phyloP scores from a whole-genome alignment of 2,329 filamentous ascomycete genomes.

The Thyridium curvatum region DNA sequence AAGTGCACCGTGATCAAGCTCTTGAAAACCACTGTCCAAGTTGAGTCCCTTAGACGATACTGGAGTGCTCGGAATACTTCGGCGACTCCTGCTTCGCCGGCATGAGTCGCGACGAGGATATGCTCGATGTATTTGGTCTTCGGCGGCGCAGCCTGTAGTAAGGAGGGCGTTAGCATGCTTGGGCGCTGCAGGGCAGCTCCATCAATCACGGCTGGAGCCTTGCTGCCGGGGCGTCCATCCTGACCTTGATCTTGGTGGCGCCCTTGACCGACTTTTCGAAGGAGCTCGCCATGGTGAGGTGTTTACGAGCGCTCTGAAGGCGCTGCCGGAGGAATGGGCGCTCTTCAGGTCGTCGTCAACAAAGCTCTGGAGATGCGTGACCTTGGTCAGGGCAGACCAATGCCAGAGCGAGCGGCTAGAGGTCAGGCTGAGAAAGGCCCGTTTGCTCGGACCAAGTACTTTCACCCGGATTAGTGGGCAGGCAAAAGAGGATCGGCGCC shows the following conservation, averaged over 20 bases:
- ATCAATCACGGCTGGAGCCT: too few species aligned
- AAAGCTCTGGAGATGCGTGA: too few species aligned
- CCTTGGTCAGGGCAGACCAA: too few species aligned
- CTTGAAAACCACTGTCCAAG: slow-evolving; percentile 99
- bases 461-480: too few species aligned
- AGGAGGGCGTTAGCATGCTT: slow-evolving; percentile 4
- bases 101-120: slow-evolving; percentile 90
- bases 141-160: slow-evolving; percentile 73
- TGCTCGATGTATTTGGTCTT: slow-evolving; percentile 99
- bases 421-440: too few species aligned
- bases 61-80: slow-evolving; percentile 93
- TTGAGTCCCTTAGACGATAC: slow-evolving; percentile 83
- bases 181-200: too few species aligned
- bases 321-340: neutral
- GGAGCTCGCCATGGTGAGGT: slow-evolving; percentile 63
- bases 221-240: neutral
- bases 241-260: slow-evolving; percentile 93
- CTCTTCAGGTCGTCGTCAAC: too few species aligned
- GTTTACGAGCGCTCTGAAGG: neutral
- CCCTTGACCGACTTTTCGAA: slow-evolving; percentile 99
- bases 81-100: slow-evolving; percentile 87
- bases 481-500: too few species aligned
- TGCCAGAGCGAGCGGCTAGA: too few species aligned
- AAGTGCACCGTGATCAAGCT: slow-evolving; percentile 90
- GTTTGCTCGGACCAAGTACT: too few species aligned